phyloP scores from a whole-genome alignment of 1,284 basidiomycete species.

The Sanghuangporus sanghuang region DNA sequence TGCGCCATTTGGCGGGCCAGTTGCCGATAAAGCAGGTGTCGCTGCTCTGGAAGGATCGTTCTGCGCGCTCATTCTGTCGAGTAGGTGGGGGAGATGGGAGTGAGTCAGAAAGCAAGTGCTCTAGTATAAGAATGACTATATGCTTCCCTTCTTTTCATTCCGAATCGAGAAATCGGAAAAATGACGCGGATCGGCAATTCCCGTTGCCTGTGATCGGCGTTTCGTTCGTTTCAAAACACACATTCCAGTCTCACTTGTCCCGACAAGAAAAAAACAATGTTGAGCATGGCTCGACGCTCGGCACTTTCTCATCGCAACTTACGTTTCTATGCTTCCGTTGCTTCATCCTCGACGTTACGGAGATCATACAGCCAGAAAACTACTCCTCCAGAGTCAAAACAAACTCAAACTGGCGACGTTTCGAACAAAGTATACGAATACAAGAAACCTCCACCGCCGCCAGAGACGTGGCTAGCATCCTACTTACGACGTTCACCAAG shows the following conservation, averaged over 20 bases:
- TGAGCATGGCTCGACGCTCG: constrained; percentile 3
- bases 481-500: constrained; percentile 48
- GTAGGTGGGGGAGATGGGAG: neutral
- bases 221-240: neutral
- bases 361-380: neutral
- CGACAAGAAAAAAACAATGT: neutral
- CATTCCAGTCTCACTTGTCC: neutral
- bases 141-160: neutral
- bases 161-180: neutral
- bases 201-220: neutral
- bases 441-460: constrained; percentile 20
- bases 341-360: neutral
- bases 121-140: neutral
- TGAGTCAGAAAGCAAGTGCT: constrained; percentile 2
- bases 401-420: constrained; percentile 2
- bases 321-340: neutral
- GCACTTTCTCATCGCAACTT: constrained; percentile 10
- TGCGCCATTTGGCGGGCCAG: neutral
- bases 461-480: constrained; percentile 52
- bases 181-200: neutral
- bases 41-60: neutral
- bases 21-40: neutral
- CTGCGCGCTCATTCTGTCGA: neutral
- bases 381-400: neutral
- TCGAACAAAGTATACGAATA: constrained; percentile 21